Evolutionary conservation across 106 monocot species (phyloP).

Genomic region (Agapanthus africanus): DNA sequence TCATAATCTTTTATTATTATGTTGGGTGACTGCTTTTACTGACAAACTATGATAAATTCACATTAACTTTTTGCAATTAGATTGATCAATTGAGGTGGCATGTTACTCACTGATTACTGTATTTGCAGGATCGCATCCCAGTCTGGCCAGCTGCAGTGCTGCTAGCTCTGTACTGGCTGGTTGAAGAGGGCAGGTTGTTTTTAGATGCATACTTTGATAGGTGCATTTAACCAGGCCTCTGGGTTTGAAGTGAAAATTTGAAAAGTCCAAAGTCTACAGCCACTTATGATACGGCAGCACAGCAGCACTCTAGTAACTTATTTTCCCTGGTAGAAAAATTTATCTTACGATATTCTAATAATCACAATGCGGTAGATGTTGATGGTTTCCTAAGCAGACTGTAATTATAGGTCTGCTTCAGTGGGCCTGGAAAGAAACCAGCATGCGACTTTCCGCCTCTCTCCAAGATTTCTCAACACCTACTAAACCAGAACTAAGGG

Average conservation of each 20-base stretch:
- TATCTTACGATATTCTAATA: neutral
- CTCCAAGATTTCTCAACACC: slow-evolving; percentile 66
- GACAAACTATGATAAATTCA: too few species aligned
- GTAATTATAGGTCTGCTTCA: slow-evolving; percentile 1
- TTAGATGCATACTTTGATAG: neutral
- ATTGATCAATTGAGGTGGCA: neutral
- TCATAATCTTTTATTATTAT: neutral
- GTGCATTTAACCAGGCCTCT: neutral
- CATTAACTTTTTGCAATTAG: neutral
- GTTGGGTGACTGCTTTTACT: neutral
- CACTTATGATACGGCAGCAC: neutral
- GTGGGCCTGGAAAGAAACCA: slow-evolving; percentile 15
- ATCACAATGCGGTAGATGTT: neutral
- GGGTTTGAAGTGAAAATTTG: neutral
- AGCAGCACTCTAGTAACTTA: neutral
- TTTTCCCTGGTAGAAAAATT: neutral
- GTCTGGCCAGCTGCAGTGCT: neutral
- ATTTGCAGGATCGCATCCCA: neutral
- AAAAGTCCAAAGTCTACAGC: neutral
- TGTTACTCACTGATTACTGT: neutral
- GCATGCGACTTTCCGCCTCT: slow-evolving; percentile 62
- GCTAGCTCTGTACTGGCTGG: neutral
- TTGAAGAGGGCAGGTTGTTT: neutral
- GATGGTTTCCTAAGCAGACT: neutral
- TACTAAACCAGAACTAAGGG: slow-evolving; percentile 30